Conservation (phyloP, 441 rosid genomes). For the Mallotus japonicus region DNA sequence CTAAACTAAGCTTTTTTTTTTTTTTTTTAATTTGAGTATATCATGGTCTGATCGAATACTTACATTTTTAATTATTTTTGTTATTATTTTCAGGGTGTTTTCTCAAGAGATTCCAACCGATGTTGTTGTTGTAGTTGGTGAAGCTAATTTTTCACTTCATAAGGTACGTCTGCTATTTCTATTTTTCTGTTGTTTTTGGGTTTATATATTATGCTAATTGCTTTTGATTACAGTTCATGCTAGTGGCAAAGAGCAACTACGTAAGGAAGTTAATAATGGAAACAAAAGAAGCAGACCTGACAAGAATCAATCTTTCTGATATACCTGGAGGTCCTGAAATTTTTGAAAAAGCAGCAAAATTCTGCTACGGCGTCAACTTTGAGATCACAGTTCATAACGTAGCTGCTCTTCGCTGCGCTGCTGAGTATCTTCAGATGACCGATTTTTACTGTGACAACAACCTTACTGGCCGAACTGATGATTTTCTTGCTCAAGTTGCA, state of each 20-base stretch:
- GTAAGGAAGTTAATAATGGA: constrained; percentile 72
- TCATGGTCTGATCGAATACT: not conserved
- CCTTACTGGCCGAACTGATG: constrained; percentile 76
- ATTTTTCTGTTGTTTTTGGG: not conserved
- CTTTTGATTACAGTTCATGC: constrained; percentile 55
- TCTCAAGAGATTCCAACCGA: constrained; percentile 84
- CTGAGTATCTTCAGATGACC: constrained; percentile 77
- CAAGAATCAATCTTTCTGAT: constrained; percentile 57
- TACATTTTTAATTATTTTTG: not conserved
- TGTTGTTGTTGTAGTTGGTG: constrained; percentile 67
- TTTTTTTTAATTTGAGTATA: too few relatives aligned
- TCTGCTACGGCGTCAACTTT: constrained; percentile 85
- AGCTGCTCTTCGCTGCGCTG: constrained; percentile 79
- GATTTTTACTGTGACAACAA: constrained; percentile 64
- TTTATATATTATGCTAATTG: not conserved
- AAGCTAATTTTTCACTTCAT: constrained; percentile 78
- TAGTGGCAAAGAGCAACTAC: constrained; percentile 84
- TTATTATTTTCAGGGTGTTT: constrained; percentile 54
- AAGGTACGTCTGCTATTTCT: constrained; percentile 39
- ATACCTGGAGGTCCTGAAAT: constrained; percentile 87
- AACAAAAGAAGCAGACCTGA: constrained; percentile 55
- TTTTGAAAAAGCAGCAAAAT: constrained; percentile 79
- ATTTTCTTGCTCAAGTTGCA: constrained; percentile 79
- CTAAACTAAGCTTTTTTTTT: too few relatives aligned
- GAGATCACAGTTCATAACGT: constrained; percentile 86